These are phyloP conservation scores for Plasmodium knowlesi DNA, from an alignment of 169 alveolate genomes.

Conservation along the genomic window DNA sequence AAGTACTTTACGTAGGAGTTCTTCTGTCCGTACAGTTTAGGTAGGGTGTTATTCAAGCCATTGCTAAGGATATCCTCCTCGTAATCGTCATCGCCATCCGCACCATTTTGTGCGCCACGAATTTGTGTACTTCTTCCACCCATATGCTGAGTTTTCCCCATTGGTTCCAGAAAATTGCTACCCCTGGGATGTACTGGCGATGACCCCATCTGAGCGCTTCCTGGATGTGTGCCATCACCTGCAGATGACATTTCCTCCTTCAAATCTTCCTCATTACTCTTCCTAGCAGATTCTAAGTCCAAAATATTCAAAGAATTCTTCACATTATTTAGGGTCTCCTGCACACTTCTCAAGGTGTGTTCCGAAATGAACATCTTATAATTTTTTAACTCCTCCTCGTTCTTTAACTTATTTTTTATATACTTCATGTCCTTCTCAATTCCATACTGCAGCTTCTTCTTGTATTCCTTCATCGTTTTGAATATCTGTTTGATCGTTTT, in stretches of 20 bases:
- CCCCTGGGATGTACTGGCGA: not conserved
- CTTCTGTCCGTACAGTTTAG: constrained; percentile 66
- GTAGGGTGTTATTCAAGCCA: constrained; percentile 15
- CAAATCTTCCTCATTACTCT: not conserved
- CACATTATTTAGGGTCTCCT: constrained; percentile 79
- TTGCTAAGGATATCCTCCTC: constrained; percentile 25
- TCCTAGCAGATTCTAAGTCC: constrained; percentile 18
- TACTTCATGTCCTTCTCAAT: constrained; percentile 73
- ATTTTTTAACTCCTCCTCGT: constrained; percentile 63
- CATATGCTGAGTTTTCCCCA: not conserved
- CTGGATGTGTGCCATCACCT: not conserved
- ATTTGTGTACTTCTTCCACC: not conserved
- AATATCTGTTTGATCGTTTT: constrained; percentile 71
- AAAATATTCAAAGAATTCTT: constrained; percentile 76
- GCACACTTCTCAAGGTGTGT: constrained; percentile 74
- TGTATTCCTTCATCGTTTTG: constrained; percentile 74
- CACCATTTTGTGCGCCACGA: not conserved
- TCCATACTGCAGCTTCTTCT: constrained; percentile 60
- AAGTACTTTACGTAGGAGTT: constrained; percentile 77
- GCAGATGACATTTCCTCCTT: not conserved
- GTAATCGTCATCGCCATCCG: not conserved
- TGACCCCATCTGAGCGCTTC: not conserved
- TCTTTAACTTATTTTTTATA: constrained; percentile 66
- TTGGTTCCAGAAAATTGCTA: not conserved
- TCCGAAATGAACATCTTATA: constrained; percentile 75